phyloP scores from a whole-genome alignment of 139 green algal genomes.

The Penium margaritaceum region DNA sequence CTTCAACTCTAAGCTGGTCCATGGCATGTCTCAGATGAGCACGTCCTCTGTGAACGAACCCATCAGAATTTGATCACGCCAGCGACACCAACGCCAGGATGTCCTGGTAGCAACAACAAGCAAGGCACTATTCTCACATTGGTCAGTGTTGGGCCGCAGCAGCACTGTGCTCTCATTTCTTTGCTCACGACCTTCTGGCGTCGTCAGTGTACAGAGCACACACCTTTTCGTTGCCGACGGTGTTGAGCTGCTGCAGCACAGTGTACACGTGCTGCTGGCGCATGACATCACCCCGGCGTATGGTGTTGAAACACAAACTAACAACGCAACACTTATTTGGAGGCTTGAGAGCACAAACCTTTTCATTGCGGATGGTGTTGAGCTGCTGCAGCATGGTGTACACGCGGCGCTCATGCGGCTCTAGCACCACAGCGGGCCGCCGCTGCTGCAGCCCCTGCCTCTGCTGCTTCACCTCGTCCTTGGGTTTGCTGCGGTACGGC shows the following conservation, averaged over 20 bases:
- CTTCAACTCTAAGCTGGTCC: no score
- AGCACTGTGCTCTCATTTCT: neutral
- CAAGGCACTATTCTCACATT: neutral
- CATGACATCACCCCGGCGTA: constrained; percentile 60
- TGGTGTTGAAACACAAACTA: no score
- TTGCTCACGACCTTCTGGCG: neutral
- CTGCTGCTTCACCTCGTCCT: constrained; percentile 63
- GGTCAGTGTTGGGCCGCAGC: neutral
- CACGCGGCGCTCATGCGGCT: constrained; percentile 61
- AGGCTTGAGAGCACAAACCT: no score
- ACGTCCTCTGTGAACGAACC: neutral
- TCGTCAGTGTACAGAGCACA: neutral
- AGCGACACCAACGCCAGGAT: no score
- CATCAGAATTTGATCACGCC: neutral
- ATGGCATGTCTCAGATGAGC: no score
- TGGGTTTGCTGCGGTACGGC: constrained; percentile 92
- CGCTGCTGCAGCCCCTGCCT: constrained; percentile 68
- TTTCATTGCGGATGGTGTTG: constrained; percentile 87
- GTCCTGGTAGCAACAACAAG: neutral
- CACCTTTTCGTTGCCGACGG: constrained; percentile 52
- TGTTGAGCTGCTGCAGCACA: constrained; percentile 78
- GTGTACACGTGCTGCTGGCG: constrained; percentile 54
- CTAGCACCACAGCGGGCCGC: constrained; percentile 69
- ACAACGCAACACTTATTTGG: no score
- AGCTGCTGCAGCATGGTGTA: constrained; percentile 78